Evolutionary conservation across 2,329 filamentous ascomycete species (phyloP).

Genomic region (Fusarium kyushuense): DNA sequence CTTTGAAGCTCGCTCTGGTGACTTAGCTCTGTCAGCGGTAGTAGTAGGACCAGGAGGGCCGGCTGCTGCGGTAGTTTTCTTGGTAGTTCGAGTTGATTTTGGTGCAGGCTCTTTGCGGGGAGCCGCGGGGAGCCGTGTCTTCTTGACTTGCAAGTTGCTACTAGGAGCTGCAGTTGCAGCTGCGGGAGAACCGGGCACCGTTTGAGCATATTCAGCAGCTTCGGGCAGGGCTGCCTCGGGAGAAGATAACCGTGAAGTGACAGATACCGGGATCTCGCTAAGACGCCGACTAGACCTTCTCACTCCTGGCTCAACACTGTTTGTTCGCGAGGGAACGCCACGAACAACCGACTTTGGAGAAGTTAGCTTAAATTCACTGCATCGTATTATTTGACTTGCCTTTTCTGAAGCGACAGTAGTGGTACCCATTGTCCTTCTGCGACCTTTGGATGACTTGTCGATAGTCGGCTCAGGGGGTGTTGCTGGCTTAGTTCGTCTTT

Average conservation of each 20-base stretch:
- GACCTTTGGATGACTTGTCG: slow-evolving; percentile 54
- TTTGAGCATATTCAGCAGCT: slow-evolving; percentile 40
- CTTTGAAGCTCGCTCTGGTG: slow-evolving; percentile 23
- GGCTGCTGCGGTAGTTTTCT: slow-evolving; percentile 51
- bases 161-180: slow-evolving; percentile 55
- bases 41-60: slow-evolving; percentile 28
- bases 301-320: slow-evolving; percentile 42
- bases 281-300: slow-evolving; percentile 60
- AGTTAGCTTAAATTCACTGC: slow-evolving; percentile 7
- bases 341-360: slow-evolving; percentile 51
- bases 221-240: slow-evolving; percentile 18
- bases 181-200: slow-evolving; percentile 57
- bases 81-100: slow-evolving; percentile 52
- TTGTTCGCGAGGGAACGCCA: slow-evolving; percentile 48
- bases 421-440: slow-evolving; percentile 72
- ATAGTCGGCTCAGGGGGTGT: slow-evolving; percentile 61
- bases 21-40: slow-evolving; percentile 26
- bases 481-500: slow-evolving; percentile 72
- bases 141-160: slow-evolving; percentile 66
- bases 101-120: slow-evolving; percentile 58
- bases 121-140: slow-evolving; percentile 64
- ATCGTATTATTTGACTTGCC: slow-evolving; percentile 35
- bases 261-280: slow-evolving; percentile 60
- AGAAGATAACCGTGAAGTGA: slow-evolving; percentile 31
- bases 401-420: slow-evolving; percentile 46